These are phyloP conservation scores for Hypsizygus marmoreus DNA, from an alignment of 768 basidiomycete species.

Conservation along the genomic window DNA sequence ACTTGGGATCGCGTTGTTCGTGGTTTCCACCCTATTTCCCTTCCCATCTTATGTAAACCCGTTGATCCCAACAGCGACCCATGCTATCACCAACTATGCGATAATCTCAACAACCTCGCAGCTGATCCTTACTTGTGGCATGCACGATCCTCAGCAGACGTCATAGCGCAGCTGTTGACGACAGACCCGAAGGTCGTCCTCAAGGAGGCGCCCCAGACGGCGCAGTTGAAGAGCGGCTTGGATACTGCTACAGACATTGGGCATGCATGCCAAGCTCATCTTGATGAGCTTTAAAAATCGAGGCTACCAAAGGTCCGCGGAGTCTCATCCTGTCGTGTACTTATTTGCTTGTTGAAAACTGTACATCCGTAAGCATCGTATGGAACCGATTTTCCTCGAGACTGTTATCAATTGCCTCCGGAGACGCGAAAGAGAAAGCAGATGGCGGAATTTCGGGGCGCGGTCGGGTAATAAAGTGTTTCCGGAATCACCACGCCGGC, in stretches of 20 bases:
- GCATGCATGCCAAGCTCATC: slow-evolving; percentile 6
- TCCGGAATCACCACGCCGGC: too few relatives aligned
- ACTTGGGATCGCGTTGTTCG: slow-evolving; percentile 26
- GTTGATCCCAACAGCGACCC: slow-evolving; percentile 13
- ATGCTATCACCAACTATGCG: slow-evolving; percentile 33
- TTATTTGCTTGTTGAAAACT: slow-evolving; percentile 1
- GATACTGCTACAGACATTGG: slow-evolving; percentile 4
- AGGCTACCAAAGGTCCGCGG: too few relatives aligned
- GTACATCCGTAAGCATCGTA: too few relatives aligned
- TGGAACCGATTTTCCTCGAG: too few relatives aligned
- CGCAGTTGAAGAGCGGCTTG: slow-evolving; percentile 1
- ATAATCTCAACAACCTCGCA: slow-evolving; percentile 27
- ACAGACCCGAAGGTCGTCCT: slow-evolving; percentile 10
- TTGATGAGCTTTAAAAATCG: slow-evolving; percentile 2
- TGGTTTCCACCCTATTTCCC: not conserved
- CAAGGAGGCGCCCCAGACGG: slow-evolving; percentile 8
- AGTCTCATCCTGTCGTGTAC: too few relatives aligned
- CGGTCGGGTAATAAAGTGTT: too few relatives aligned
- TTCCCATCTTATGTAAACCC: not conserved
- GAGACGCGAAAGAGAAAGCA: too few relatives aligned
- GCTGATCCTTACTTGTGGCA: slow-evolving; percentile 10
- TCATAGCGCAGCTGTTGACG: slow-evolving; percentile 7
- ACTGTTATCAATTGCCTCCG: too few relatives aligned
- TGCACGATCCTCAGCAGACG: slow-evolving; percentile 8
- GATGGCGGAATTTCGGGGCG: too few relatives aligned